phyloP scores from a whole-genome alignment of 805 yeast species.

The Suhomyces kilbournensis region DNA sequence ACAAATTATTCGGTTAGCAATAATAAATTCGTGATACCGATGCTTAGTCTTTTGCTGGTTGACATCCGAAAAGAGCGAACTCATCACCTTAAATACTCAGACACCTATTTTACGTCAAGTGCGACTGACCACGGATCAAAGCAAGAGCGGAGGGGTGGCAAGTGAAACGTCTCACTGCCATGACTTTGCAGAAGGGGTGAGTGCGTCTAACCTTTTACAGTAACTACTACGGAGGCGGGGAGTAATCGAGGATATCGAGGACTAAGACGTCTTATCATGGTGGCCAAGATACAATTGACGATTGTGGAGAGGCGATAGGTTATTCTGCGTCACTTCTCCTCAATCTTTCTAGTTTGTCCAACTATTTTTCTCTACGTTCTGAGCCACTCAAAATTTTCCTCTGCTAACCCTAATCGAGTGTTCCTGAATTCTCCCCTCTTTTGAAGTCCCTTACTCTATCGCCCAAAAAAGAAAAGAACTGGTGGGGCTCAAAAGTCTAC shows the following conservation, averaged over 20 bases:
- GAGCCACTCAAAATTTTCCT: background rate
- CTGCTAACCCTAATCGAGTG: background rate
- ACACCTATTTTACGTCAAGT: background rate
- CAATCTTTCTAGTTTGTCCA: background rate
- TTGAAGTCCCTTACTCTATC: background rate
- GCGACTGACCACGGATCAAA: constrained; percentile 2
- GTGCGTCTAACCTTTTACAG: background rate
- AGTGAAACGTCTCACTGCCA: background rate
- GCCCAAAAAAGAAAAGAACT: background rate
- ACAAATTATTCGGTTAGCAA: background rate
- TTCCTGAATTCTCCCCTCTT: background rate
- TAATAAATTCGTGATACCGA: background rate
- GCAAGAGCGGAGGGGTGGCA: constrained; percentile 2
- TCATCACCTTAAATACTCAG: background rate
- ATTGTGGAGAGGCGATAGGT: background rate
- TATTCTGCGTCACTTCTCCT: background rate
- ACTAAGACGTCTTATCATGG: background rate
- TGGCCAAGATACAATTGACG: background rate
- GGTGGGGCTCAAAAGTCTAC: background rate
- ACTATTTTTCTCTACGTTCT: background rate
- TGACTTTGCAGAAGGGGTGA: background rate
- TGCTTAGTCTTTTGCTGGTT: background rate
- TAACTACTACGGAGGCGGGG: background rate
- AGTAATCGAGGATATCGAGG: background rate
- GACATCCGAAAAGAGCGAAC: constrained; percentile 3